Conservation (phyloP, 2,329 filamentous ascomycete species). For the Botrytis aclada region DNA sequence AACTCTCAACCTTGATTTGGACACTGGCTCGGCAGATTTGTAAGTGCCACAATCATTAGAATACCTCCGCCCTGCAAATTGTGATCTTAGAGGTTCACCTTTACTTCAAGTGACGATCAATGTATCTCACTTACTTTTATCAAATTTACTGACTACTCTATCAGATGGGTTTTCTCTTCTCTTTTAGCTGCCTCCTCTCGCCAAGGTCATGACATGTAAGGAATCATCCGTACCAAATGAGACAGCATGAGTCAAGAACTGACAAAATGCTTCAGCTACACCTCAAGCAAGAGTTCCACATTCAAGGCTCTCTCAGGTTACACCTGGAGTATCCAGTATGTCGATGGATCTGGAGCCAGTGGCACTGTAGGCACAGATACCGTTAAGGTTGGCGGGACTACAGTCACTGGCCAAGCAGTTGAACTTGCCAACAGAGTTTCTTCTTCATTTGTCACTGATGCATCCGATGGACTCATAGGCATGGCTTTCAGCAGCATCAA, state of each 20-base stretch:
- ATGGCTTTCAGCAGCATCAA: conserved; percentile 45
- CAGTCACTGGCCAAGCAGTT: conserved; percentile 35
- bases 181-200: conserved; percentile 24
- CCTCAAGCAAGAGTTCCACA: conserved; percentile 30
- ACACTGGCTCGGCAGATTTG: conserved; percentile 37
- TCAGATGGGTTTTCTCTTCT: conserved; percentile 36
- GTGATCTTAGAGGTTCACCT: not conserved
- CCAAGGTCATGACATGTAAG: conserved; percentile 14
- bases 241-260: not conserved
- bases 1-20: conserved; percentile 36
- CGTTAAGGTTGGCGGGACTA: conserved; percentile 37
- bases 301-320: conserved; percentile 31
- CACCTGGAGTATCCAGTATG: conserved; percentile 36
- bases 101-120: not conserved
- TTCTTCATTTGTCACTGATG: conserved; percentile 35
- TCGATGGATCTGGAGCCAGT: conserved; percentile 39
- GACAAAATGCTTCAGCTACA: conserved; percentile 29
- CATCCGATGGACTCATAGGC: conserved; percentile 58
- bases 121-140: not conserved
- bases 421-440: conserved; percentile 37
- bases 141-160: not conserved
- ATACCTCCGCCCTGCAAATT: not conserved
- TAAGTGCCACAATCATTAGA: conserved; percentile 25
- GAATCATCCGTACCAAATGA: not conserved
- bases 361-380: conserved; percentile 37